Conservation (phyloP, 2,329 filamentous ascomycete species). For the Xylaria sp. region DNA sequence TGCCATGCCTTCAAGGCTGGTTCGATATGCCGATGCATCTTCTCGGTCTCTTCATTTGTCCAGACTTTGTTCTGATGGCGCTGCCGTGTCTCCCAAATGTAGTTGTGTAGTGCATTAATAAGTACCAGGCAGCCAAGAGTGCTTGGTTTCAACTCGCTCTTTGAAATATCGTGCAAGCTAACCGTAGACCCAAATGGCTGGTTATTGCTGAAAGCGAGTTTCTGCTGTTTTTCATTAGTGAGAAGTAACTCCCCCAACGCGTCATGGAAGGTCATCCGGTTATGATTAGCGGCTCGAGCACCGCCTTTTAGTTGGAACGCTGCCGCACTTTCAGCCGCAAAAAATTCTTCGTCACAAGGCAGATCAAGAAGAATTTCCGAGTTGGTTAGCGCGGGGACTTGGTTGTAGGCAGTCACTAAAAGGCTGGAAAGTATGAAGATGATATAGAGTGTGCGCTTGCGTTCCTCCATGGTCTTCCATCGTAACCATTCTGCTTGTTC, state of each 20-base stretch:
- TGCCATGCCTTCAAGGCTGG: constrained; percentile 95
- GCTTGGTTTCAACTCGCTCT: constrained; percentile 79
- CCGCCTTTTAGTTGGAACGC: constrained; percentile 84
- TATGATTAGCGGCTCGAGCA: constrained; percentile 73
- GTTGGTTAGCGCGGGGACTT: constrained; percentile 89
- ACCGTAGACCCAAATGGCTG: constrained; percentile 60
- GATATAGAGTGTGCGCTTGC: constrained; percentile 90
- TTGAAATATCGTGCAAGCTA: constrained; percentile 61
- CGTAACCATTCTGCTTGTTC: constrained; percentile 84
- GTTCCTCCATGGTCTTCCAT: constrained; percentile 90
- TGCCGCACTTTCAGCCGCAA: constrained; percentile 84
- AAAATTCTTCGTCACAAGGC: constrained; percentile 93
- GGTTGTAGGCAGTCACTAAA: constrained; percentile 91
- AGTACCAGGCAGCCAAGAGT: constrained; percentile 91
- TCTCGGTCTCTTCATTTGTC: constrained; percentile 92
- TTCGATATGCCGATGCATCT: constrained; percentile 95
- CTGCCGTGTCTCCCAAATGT: constrained; percentile 97
- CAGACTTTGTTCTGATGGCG: constrained; percentile 88
- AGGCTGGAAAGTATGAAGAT: constrained; percentile 94
- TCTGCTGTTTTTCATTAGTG: constrained; percentile 74
- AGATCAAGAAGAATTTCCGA: constrained; percentile 91
- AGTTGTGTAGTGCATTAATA: constrained; percentile 95
- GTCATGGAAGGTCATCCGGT: constrained; percentile 80
- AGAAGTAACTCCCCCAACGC: constrained; percentile 84
- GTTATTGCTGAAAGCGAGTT: constrained; percentile 57